These are phyloP conservation scores for Colletotrichum tamarilloi DNA, from an alignment of 2,329 filamentous ascomycete species.

Conservation along the genomic window DNA sequence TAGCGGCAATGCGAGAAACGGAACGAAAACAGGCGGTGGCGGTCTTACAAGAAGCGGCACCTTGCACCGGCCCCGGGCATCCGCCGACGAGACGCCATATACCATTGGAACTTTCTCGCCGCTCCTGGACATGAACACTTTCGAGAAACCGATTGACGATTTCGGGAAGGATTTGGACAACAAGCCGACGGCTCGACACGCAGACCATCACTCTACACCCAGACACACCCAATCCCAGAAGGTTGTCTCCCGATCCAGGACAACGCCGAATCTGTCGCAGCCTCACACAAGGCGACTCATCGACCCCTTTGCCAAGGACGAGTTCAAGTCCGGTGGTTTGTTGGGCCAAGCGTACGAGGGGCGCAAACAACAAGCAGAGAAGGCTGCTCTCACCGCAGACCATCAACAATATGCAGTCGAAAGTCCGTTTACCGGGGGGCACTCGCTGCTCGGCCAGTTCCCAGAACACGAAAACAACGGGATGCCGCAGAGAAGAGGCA, in stretches of 20 bases:
- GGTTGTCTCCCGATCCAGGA: slow-evolving; percentile 25
- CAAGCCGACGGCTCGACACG: slow-evolving; percentile 16
- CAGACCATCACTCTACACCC: slow-evolving; percentile 11
- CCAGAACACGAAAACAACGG: slow-evolving; percentile 38
- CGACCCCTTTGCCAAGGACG: slow-evolving; percentile 43
- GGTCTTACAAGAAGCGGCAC: slow-evolving; percentile 44
- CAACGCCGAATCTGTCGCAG: slow-evolving; percentile 17
- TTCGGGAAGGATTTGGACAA: slow-evolving; percentile 55
- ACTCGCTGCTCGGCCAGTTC: slow-evolving; percentile 61
- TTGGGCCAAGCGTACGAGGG: slow-evolving; percentile 62
- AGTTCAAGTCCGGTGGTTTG: slow-evolving; percentile 64
- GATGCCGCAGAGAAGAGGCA: slow-evolving; percentile 46
- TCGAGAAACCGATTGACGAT: slow-evolving; percentile 64
- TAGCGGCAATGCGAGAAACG: slow-evolving; percentile 40
- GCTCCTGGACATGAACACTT: slow-evolving; percentile 70
- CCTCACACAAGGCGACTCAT: slow-evolving; percentile 17
- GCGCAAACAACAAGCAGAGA: slow-evolving; percentile 53
- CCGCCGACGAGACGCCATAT: slow-evolving; percentile 64
- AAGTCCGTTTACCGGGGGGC: slow-evolving; percentile 34
- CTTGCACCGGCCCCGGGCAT: slow-evolving; percentile 50
- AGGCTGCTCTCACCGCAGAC: slow-evolving; percentile 36
- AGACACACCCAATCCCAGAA: slow-evolving; percentile 14
- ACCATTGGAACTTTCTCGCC: slow-evolving; percentile 77
- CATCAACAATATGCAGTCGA: slow-evolving; percentile 14
- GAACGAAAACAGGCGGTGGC: slow-evolving; percentile 40